Base-by-base conservation (phyloP, 169 alveolate species). In the Eimeria acervulina region DNA sequence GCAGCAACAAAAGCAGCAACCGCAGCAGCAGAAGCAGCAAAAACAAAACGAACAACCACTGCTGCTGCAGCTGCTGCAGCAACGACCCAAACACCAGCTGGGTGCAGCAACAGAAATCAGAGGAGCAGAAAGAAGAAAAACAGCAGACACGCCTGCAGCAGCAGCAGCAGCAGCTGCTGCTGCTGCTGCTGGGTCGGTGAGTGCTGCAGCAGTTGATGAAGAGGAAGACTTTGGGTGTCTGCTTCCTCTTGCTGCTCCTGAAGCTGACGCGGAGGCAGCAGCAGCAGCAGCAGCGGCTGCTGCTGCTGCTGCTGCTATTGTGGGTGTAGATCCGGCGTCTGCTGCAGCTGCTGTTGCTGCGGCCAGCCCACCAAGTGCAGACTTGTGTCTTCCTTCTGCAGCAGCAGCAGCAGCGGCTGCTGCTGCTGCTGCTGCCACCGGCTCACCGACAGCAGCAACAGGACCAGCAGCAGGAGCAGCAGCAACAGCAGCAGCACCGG, bases 381-480 rank as follows among this genome's bases (percentile, higher is more conserved):
- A 5, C 12, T 12, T 47, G 55, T 47, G 55, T 47, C 55, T 47
- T 47, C 55, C 55, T 47, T 47, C 85, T 28, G 85, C 85, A 6
- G 85, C 85, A 74, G 85, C 47, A 31, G 85, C 85, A 13, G 85
- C 55, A 28, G 23, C 85, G 7, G 85, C 55, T 74, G 51, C 51
- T 6, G 55, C 31, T 17, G 85, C 51, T 5, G 40, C 85, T 6
- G 85, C 47, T 5, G 40, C 15, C 28, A 12, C 83, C 36, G 36
- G 15, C 28, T 26, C 83, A 21, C 17, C 83, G 23, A 36, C 83
- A 28, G 28, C 78, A 66, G 40, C 78, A 66, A 17, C 78, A 28
- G 28, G 12, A n/a, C 31, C 78, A 66, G 78, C 78, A 28, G 15
- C 5, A 10, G 31, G 78, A 5, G 15, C 78, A 4, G 10, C 28